These are phyloP conservation scores for Daldinia decipiens DNA, from an alignment of 495 filamentous ascomycete species.

Conservation along the genomic window DNA sequence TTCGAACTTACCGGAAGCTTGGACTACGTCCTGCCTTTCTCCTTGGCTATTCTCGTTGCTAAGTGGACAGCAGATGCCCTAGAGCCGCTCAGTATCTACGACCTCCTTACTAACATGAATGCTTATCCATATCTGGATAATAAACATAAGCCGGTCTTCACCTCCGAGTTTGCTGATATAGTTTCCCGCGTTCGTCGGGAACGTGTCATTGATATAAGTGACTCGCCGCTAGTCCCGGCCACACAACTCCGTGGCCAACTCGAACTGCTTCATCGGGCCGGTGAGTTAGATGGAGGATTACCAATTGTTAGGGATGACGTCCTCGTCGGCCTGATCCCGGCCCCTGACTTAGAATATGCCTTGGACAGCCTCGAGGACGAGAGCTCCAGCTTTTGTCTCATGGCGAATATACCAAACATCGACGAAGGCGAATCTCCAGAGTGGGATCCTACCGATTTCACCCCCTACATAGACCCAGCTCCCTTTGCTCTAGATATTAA, in stretches of 20 bases:
- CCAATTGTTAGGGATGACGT: conserved; percentile 82
- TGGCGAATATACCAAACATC: conserved; percentile 70
- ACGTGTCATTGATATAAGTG: conserved; percentile 87
- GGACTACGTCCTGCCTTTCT: conserved; percentile 95
- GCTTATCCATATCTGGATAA: conserved; percentile 95
- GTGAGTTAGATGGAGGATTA: conserved; percentile 91
- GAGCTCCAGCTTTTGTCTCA: conserved; percentile 77
- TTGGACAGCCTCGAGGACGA: conserved; percentile 84
- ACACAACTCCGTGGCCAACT: conserved; percentile 79
- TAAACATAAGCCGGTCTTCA: conserved; percentile 90
- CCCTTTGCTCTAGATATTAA: conserved; percentile 88
- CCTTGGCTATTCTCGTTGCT: conserved; percentile 86
- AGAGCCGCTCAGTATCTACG: conserved; percentile 95
- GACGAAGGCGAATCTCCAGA: conserved; percentile 67
- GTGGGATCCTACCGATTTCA: conserved; percentile 83
- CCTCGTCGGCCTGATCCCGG: conserved; percentile 91
- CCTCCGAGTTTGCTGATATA: conserved; percentile 85
- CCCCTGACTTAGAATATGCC: conserved; percentile 93
- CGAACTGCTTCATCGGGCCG: conserved; percentile 80
- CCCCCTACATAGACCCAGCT: conserved; percentile 89
- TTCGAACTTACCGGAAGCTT: conserved; percentile 96
- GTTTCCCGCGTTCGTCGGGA: conserved; percentile 76
- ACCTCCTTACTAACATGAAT: conserved; percentile 95
- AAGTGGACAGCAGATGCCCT: conserved; percentile 99
- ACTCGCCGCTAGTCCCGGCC: conserved; percentile 79